A percentile compares a stretch with the other conserved stretches of the same genome.
Conservation (phyloP, 176 grass and related monocot species). For the Carex pumila region DNA sequence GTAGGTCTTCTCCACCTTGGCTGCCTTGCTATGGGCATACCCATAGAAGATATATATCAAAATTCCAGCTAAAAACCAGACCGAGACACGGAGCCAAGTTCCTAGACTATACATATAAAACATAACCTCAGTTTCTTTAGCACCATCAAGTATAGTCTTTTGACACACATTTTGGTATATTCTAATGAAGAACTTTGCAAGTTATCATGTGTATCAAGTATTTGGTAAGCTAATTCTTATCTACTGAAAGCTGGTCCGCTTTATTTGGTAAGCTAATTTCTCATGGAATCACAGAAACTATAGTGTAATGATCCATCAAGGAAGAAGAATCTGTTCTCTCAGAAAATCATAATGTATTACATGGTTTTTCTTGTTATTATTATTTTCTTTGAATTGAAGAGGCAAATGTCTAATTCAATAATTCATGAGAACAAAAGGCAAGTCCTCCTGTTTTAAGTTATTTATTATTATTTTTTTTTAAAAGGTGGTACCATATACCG, state of each 20-base stretch:
- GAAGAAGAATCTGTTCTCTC: neutral
- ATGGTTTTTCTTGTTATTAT: neutral
- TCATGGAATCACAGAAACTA: neutral
- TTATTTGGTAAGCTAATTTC: neutral
- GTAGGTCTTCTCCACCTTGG: neutral
- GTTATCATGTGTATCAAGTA: neutral
- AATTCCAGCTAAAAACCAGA: slow-evolving; percentile 53
- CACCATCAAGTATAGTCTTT: neutral
- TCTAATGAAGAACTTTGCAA: neutral
- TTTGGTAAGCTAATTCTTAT: neutral
- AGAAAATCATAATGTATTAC: neutral
- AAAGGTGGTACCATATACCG: no score
- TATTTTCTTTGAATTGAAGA: neutral
- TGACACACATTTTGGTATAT: neutral
- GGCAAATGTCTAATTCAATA: neutral
- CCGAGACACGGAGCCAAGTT: slow-evolving; percentile 69
- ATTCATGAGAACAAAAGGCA: neutral
- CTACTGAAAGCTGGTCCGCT: neutral
- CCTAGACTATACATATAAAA: slow-evolving; percentile 32
- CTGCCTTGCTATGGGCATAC: slow-evolving; percentile 39
- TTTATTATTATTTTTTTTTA: no score
- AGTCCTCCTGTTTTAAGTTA: neutral
- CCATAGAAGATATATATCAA: slow-evolving; percentile 73
- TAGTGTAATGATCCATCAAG: neutral
- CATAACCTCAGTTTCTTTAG: neutral